Percentiles rank a stretch among this genome's conserved stretches.
Conservation (phyloP, 2,329 filamentous ascomycete species). For the Coccinonectria pachysandricola region DNA sequence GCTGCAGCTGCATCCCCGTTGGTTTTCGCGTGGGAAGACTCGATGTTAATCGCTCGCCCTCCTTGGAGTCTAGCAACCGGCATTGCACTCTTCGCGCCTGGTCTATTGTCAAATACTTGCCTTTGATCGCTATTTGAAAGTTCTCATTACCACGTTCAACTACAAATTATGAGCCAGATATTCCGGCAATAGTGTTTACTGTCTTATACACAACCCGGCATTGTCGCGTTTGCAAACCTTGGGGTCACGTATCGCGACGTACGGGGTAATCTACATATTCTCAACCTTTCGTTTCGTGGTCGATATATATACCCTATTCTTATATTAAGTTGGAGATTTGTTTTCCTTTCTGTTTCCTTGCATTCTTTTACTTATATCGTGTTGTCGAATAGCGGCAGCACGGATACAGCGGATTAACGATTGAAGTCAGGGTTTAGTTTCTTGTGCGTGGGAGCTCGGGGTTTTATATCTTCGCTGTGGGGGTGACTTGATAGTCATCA, state of each 20-base stretch:
- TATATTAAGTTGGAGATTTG: no score
- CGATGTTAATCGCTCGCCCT: slow-evolving; percentile 2
- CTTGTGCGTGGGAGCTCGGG: slow-evolving; percentile 3
- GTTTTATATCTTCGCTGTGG: slow-evolving; percentile 7
- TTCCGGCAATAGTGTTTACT: slow-evolving; percentile 27
- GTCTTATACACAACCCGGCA: slow-evolving; percentile 11
- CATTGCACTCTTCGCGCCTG: slow-evolving; percentile 12
- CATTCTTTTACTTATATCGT: no score
- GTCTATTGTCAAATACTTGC: slow-evolving; percentile 9
- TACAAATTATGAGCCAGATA: slow-evolving; percentile 19
- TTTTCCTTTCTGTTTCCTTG: slow-evolving; percentile 21
- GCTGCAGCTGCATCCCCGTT: slow-evolving; percentile 5
- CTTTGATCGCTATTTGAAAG: slow-evolving; percentile 1
- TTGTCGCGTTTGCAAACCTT: background rate
- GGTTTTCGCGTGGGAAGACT: slow-evolving; percentile 2
- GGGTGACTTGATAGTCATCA: slow-evolving; percentile 8
- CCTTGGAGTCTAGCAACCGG: slow-evolving; percentile 11
- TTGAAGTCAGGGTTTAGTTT: slow-evolving; percentile 5
- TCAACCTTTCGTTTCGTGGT: slow-evolving; percentile 8
- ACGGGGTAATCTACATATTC: slow-evolving; percentile 8
- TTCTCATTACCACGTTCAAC: slow-evolving; percentile 11
- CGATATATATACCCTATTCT: slow-evolving; percentile 14
- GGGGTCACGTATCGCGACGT: background rate
- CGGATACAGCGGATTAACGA: slow-evolving; percentile 13
- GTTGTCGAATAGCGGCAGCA: no score